phyloP scores from a whole-genome alignment of 2,329 filamentous ascomycete genomes.

The Phaeomoniella chlamydospora region DNA sequence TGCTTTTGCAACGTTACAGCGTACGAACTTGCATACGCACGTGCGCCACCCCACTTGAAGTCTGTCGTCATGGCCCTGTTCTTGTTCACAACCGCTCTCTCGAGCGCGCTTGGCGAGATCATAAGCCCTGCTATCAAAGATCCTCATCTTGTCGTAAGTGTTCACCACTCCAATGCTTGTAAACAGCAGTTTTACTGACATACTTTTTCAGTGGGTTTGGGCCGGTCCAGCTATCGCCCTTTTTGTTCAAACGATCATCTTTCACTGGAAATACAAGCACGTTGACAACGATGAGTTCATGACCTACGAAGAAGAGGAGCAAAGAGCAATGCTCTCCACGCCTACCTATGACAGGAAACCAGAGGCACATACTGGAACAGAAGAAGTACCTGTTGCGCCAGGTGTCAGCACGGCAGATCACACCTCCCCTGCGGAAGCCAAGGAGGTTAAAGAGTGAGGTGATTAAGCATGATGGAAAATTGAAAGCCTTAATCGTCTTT shows the following conservation, averaged over 20 bases:
- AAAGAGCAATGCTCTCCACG: too few relatives aligned
- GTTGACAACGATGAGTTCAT: slow-evolving; percentile 36
- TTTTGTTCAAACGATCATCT: slow-evolving; percentile 30
- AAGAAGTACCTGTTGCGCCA: too few relatives aligned
- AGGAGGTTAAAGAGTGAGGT: too few relatives aligned
- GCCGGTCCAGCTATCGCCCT: slow-evolving; percentile 34
- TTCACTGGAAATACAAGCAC: slow-evolving; percentile 30
- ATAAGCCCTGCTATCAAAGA: slow-evolving; percentile 29
- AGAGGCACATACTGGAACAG: too few relatives aligned
- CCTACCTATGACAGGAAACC: too few relatives aligned
- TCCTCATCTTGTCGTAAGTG: slow-evolving; percentile 25
- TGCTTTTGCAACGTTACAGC: slow-evolving; percentile 28
- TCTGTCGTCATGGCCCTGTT: slow-evolving; percentile 25
- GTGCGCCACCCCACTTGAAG: slow-evolving; percentile 26
- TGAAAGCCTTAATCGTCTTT: too few relatives aligned
- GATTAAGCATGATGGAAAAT: too few relatives aligned
- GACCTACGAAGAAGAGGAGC: slow-evolving; percentile 7
- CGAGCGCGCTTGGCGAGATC: slow-evolving; percentile 24
- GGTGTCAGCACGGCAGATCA: too few relatives aligned
- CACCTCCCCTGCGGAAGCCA: too few relatives aligned
- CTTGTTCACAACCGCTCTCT: slow-evolving; percentile 24
- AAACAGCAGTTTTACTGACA: not conserved
- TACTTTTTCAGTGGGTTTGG: slow-evolving; percentile 18
- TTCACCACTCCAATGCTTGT: slow-evolving; percentile 9
- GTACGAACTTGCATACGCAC: slow-evolving; percentile 30